Percentiles rank a stretch among this genome's conserved stretches.
Conservation (phyloP, 2,329 filamentous ascomycete genomes). For the Fusarium tuaranense region DNA sequence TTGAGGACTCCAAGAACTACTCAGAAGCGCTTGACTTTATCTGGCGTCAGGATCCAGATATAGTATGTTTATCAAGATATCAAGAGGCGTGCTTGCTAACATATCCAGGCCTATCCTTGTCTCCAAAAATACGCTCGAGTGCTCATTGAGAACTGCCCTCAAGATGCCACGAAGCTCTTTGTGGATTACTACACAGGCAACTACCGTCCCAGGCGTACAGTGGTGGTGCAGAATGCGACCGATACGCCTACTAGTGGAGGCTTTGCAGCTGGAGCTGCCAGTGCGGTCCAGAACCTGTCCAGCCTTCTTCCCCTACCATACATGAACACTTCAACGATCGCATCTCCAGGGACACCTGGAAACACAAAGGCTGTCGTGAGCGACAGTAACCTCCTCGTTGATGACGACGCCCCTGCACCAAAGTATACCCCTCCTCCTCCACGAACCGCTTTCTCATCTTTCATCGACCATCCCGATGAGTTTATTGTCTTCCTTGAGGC, state of each 20-base stretch:
- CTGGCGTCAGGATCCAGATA: constrained; percentile 83
- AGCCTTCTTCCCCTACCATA: constrained; percentile 87
- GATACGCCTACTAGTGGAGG: constrained; percentile 55
- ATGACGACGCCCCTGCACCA: constrained; percentile 58
- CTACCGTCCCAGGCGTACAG: constrained; percentile 79
- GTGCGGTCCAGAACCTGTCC: constrained; percentile 86
- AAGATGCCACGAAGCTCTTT: constrained; percentile 86
- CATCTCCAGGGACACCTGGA: constrained; percentile 64
- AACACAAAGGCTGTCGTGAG: constrained; percentile 63
- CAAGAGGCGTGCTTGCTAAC: constrained; percentile 45
- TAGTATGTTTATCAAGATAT: constrained; percentile 62
- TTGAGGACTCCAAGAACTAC: constrained; percentile 95
- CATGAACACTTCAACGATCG: constrained; percentile 74
- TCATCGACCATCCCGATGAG: constrained; percentile 92
- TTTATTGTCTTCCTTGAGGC: constrained; percentile 95
- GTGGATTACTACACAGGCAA: constrained; percentile 94
- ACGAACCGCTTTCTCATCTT: constrained; percentile 92
- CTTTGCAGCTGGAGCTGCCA: constrained; percentile 71
- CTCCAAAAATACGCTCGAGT: constrained; percentile 96
- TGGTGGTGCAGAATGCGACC: constrained; percentile 49
- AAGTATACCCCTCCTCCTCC: constrained; percentile 86
- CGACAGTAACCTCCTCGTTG: constrained; percentile 64
- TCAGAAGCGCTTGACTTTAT: constrained; percentile 91
- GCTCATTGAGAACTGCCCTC: constrained; percentile 86
- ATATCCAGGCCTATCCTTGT: constrained; percentile 79